These are phyloP conservation scores for Durio zibethinus DNA, from an alignment of 345 rosid genomes.

Conservation along the genomic window DNA sequence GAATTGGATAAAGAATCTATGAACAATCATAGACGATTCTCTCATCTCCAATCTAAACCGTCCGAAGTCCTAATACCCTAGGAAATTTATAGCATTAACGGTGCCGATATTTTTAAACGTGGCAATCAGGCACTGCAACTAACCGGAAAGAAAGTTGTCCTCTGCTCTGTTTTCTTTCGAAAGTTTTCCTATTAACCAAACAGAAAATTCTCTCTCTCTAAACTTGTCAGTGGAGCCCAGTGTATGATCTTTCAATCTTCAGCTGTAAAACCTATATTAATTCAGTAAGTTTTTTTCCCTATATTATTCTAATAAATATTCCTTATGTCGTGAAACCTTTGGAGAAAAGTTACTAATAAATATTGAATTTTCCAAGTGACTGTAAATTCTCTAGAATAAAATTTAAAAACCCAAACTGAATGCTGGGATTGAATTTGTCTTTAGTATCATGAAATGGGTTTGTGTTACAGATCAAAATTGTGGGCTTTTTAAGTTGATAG, in stretches of 20 bases:
- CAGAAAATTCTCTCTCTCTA: background rate
- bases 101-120: background rate
- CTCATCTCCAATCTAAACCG: no score
- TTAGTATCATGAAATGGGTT: background rate
- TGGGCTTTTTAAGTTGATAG: background rate
- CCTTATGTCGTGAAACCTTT: background rate
- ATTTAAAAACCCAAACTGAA: background rate
- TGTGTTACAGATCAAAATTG: background rate
- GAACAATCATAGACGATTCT: no score
- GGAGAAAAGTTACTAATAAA: background rate
- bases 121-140: background rate
- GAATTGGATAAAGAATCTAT: no score
- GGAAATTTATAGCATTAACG: background rate
- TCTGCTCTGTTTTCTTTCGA: background rate
- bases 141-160: background rate
- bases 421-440: background rate
- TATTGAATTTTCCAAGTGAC: background rate
- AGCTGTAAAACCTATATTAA: background rate
- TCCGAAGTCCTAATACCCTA: background rate
- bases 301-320: background rate
- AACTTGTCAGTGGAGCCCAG: background rate
- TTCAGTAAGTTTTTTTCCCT: background rate
- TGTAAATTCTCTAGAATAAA: background rate
- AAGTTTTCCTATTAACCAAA: background rate
- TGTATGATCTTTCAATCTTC: background rate